phyloP scores from a whole-genome alignment of 2,329 filamentous ascomycete species.

The Fusarium sambucinum region DNA sequence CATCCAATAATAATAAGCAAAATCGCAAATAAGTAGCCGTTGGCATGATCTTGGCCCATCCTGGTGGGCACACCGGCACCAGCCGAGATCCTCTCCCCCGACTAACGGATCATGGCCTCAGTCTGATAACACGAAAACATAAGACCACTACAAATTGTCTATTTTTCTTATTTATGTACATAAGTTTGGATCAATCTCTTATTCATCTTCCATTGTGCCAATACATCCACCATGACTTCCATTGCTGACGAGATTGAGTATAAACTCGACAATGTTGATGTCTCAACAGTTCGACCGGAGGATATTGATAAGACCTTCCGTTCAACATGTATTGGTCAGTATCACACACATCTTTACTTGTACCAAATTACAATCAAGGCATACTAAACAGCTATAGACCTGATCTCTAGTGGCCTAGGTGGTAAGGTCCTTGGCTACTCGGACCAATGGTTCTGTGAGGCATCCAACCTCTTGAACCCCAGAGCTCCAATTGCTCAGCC shows the following conservation, averaged over 20 bases:
- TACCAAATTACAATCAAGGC: not conserved
- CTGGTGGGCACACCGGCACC: conserved; percentile 47
- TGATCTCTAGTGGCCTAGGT: conserved; percentile 71
- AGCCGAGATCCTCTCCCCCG: conserved; percentile 48
- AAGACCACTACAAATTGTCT: conserved; percentile 13
- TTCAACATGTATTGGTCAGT: conserved; percentile 70
- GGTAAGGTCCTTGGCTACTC: conserved; percentile 74
- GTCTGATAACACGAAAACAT: conserved; percentile 38
- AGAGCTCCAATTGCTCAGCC: conserved; percentile 71
- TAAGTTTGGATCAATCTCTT: not conserved
- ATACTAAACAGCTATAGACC: conserved; percentile 58
- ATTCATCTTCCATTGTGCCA: not conserved
- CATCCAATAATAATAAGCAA: conserved; percentile 26
- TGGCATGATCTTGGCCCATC: conserved; percentile 13
- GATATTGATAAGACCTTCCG: conserved; percentile 72
- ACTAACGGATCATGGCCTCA: conserved; percentile 24
- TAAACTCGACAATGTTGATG: conserved; percentile 66
- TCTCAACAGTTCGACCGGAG: conserved; percentile 61
- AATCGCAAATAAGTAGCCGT: conserved; percentile 13
- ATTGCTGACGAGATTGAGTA: conserved; percentile 64
- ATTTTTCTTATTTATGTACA: not conserved
- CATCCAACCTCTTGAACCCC: conserved; percentile 73
- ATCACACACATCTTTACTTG: not conserved
- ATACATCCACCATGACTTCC: conserved; percentile 49
- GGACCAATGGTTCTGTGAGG: conserved; percentile 77